phyloP scores from a whole-genome alignment of 1,139 yeast species.

The Meyerozyma carpophila region DNA sequence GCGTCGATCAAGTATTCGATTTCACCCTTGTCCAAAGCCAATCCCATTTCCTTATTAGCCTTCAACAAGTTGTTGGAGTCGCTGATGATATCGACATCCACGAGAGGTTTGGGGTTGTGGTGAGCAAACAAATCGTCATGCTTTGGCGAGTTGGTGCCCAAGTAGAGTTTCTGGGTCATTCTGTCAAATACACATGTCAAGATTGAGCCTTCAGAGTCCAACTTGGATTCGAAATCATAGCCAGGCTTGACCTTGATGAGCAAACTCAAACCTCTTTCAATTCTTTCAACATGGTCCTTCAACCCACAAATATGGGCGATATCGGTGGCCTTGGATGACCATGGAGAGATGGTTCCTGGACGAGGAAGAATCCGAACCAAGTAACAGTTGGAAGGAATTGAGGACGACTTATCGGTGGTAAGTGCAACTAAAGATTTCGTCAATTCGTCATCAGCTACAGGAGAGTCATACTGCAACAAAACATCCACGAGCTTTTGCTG shows the following conservation, averaged over 20 bases:
- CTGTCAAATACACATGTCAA: slow-evolving; percentile 80
- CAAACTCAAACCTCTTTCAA: slow-evolving; percentile 85
- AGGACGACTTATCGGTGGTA: slow-evolving; percentile 13
- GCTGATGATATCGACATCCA: slow-evolving; percentile 58
- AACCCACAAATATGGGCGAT: slow-evolving; percentile 88
- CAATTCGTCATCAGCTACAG: slow-evolving; percentile 52
- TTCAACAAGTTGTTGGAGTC: slow-evolving; percentile 59
- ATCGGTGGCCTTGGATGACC: slow-evolving; percentile 99
- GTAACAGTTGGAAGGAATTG: slow-evolving; percentile 39
- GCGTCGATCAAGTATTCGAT: slow-evolving; percentile 82
- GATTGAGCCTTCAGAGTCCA: slow-evolving; percentile 36
- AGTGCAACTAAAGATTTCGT: slow-evolving; percentile 38
- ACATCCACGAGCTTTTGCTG: slow-evolving; percentile 51
- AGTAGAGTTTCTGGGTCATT: slow-evolving; percentile 80
- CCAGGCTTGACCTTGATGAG: slow-evolving; percentile 66
- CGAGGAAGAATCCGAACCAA: slow-evolving; percentile 82
- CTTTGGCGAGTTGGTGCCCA: slow-evolving; percentile 50
- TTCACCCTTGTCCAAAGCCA: slow-evolving; percentile 91
- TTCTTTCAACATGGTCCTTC: slow-evolving; percentile 61
- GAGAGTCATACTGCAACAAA: slow-evolving; percentile 71
- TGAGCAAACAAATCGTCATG: slow-evolving; percentile 69
- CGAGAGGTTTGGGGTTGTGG: slow-evolving; percentile 82
- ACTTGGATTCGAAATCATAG: slow-evolving; percentile 53
- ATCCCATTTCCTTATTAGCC: slow-evolving; percentile 81
- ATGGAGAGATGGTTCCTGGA: slow-evolving; percentile 94